Base-by-base conservation (phyloP, 2,329 filamentous ascomycete genomes). In the Talaromyces amestolkiae region DNA sequence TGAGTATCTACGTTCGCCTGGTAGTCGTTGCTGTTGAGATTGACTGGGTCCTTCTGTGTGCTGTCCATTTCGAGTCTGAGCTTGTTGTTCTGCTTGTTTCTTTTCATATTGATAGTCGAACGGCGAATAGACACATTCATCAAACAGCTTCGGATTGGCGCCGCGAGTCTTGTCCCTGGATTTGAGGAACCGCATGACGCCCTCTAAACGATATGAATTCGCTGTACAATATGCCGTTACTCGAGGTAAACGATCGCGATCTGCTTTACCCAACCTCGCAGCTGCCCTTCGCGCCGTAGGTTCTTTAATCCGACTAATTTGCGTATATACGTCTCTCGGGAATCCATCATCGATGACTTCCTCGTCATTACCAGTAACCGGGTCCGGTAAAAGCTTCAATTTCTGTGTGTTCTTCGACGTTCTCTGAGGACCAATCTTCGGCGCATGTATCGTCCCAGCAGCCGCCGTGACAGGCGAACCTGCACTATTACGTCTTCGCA, bases 221-320 rank as follows among this genome's bases (percentile, higher is more conserved):
- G 95, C 93, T 0, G 95, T 97, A 75, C 94, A 98, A 80, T 98
- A 99, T 43, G 95, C 95, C 45, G 95, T 98, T 15, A 99, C 95
- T 68, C 95, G 85, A 5, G 95, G 95, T 64, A 99, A 80, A 68
- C 89, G 86, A 69, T 92, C 90, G 65, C 95, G 86, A 76, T 99
- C 95, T 45, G 94, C 93, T 78, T 98, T 99, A 43, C 95, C 95
- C 47, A 99, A 79, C 64, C 93, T 85, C 33, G 95, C 95, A 17
- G 95, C 95, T 83, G 98, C 94, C 72, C 95, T 87, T 68, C 95
- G 85, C 9, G 95, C 95, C 0, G 90, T 97, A 0, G 94, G 93
- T 74, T 99, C 95, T 77, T 98, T 98, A 80, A 99, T 99, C 53
- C 95, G 87, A 9, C 94, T 97, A 77, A 97, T 98, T 77, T 99